A percentile compares a stretch with the other conserved stretches of the same genome.
phyloP scores from a whole-genome alignment of 208 protist genomes.

The Acanthamoeba castellanii region DNA sequence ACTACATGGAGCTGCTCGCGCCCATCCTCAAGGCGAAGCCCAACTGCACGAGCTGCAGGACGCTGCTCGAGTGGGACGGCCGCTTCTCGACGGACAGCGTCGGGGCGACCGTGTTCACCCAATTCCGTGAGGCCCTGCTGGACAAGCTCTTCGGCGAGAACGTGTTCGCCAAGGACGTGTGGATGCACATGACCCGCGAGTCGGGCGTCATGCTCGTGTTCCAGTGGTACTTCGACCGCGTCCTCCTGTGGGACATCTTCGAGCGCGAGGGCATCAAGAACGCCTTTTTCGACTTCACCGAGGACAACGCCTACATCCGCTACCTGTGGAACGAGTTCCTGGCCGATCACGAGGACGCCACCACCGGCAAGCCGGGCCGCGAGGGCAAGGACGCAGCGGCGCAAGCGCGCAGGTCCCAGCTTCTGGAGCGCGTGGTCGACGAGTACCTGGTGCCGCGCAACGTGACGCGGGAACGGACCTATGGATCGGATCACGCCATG shows the following conservation, averaged over 20 bases:
- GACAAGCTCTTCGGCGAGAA: slow-evolving; percentile 31
- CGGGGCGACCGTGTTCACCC: not conserved
- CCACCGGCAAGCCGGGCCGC: not conserved
- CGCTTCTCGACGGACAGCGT: not conserved
- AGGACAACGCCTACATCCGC: slow-evolving; percentile 14
- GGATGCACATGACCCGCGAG: not conserved
- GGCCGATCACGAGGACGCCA: not conserved
- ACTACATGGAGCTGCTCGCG: slow-evolving; percentile 56
- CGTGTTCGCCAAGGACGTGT: slow-evolving; percentile 24
- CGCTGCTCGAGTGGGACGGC: slow-evolving; percentile 59
- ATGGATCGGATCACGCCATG: slow-evolving; percentile 28
- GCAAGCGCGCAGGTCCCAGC: not conserved
- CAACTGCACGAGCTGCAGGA: not conserved
- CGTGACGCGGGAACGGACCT: not conserved
- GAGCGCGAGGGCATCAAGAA: slow-evolving; percentile 25
- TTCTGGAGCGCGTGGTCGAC: slow-evolving; percentile 5
- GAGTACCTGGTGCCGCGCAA: not conserved
- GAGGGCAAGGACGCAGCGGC: not conserved
- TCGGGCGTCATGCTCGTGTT: slow-evolving; percentile 8
- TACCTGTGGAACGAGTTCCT: slow-evolving; percentile 19
- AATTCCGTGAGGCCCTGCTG: not conserved
- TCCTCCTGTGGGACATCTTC: slow-evolving; percentile 64
- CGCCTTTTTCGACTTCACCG: not conserved
- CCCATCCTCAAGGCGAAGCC: slow-evolving; percentile 11
- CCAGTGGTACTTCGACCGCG: slow-evolving; percentile 69